Evolutionary conservation across 331 rosid genomes (phyloP).

Genomic region (Quercus phellos): DNA sequence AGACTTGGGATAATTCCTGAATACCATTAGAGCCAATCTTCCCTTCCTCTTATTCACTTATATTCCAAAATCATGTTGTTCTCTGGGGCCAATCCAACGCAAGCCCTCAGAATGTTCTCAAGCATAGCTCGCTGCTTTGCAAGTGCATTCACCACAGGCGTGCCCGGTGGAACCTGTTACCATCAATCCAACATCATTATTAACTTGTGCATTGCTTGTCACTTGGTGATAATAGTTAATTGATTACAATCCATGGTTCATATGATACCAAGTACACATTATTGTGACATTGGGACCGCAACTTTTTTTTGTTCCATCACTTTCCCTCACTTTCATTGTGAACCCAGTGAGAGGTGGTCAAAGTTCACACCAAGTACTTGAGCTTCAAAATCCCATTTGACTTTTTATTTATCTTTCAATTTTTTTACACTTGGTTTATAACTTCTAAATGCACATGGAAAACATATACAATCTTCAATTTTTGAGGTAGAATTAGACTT

Average conservation of each 20-base stretch:
- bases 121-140: slow-evolving; percentile 95
- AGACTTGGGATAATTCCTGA: not conserved
- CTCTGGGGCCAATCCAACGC: slow-evolving; percentile 97
- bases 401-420: not conserved
- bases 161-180: slow-evolving; percentile 90
- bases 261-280: not conserved
- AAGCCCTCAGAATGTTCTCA: slow-evolving; percentile 89
- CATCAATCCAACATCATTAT: not conserved
- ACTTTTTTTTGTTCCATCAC: not conserved
- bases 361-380: not conserved
- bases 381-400: not conserved
- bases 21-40: slow-evolving; percentile 3
- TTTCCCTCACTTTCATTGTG: not conserved
- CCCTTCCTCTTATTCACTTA: slow-evolving; percentile 49
- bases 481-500: slow-evolving; percentile 21
- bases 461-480: not conserved
- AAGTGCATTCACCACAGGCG: slow-evolving; percentile 95
- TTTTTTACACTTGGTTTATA: not conserved
- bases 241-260: not conserved
- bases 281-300: not conserved
- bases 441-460: not conserved
- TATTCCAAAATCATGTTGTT: slow-evolving; percentile 94
- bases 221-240: not conserved
- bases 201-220: not conserved
- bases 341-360: not conserved